phyloP scores from a whole-genome alignment of 192 early-diverging fungal species.

The Tieghemiomyces parasiticus region DNA sequence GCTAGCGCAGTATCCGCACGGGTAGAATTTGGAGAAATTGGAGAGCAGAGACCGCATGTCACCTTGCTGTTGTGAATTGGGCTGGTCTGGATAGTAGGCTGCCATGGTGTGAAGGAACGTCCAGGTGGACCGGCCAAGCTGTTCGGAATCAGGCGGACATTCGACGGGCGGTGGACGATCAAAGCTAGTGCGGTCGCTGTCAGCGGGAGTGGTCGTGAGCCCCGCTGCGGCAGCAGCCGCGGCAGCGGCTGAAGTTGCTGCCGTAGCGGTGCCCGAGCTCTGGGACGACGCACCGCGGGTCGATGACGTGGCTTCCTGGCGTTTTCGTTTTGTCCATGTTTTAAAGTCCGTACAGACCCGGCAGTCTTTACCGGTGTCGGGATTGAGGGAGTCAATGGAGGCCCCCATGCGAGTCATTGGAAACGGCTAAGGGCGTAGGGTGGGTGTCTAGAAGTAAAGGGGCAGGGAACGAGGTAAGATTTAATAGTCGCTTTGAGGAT shows the following conservation, averaged over 20 bases:
- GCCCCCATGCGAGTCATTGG: too few relatives aligned
- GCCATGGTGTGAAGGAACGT: constrained; percentile 96
- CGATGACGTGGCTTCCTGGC: background rate
- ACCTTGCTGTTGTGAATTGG: constrained; percentile 49
- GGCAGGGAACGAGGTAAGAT: too few relatives aligned
- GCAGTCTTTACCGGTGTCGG: background rate
- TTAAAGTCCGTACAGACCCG: constrained; percentile 7
- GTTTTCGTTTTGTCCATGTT: constrained; percentile 2
- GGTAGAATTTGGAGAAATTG: constrained; percentile 79
- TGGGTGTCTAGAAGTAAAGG: too few relatives aligned
- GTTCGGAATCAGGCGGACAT: constrained; percentile 71
- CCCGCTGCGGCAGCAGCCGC: background rate
- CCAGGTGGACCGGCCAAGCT: constrained; percentile 86
- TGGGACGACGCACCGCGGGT: background rate
- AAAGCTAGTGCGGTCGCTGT: background rate
- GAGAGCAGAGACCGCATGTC: constrained; percentile 58
- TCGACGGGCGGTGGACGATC: constrained; percentile 14
- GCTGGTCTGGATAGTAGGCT: constrained; percentile 83
- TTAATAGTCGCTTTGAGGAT: too few relatives aligned
- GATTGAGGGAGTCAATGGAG: too few relatives aligned
- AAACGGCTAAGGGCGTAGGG: too few relatives aligned
- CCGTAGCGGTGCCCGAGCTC: background rate
- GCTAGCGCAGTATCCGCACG: constrained; percentile 76
- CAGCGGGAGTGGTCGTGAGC: too few relatives aligned
- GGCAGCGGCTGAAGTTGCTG: background rate